Evolutionary conservation across 345 rosid species (phyloP), one percentile per base, ranked within the genome.

Genomic region (Camelina hispida): DNA sequence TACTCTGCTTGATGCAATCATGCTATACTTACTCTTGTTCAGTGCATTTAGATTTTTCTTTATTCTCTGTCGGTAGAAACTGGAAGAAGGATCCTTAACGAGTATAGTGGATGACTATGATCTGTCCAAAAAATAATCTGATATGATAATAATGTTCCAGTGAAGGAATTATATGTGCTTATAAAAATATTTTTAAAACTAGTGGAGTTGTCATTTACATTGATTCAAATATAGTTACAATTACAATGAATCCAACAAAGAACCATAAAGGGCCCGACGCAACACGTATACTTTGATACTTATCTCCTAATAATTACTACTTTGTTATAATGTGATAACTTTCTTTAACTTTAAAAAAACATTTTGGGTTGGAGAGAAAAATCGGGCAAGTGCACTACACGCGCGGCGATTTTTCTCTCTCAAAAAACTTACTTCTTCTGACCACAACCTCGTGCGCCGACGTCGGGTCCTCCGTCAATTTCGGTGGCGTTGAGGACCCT

Each of bases 251-350:
- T 46, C 55, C 60, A n/a, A 28, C 30, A 28, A 28, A 28, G 30
- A 28, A 28, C 30, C 5, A 28, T 28, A 57, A 13, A 15, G 22
- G 54, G 46, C 22, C 62, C 44, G 6, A 54, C 4, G 46, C 9
- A 59, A 60, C 65, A 58, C 52, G 46, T 50, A 35, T 44, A 6
- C 12, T 35, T 14, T 4, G 8, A 57, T 69, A 50, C 44, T 72
- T 66, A 74, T 74, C 78, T 56, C 17, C 66, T 65, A 34, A 34
- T 34, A 34, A 34, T 34, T 44, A 46, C 25, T 25, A 62, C 23
- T 72, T 51, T 28, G 11, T 9, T 57, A 32, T 30, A 32, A n/a
- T 12, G 18, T 56, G 37, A 54, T 25, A 25, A 54, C 9, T 54
- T 54, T 7, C 30, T 28, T 28, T 20, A 30, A 30, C 4, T 30